These are phyloP conservation scores for Cladosporium austrohemisphaericum DNA, from an alignment of 2,329 filamentous ascomycete species.

Conservation along the genomic window DNA sequence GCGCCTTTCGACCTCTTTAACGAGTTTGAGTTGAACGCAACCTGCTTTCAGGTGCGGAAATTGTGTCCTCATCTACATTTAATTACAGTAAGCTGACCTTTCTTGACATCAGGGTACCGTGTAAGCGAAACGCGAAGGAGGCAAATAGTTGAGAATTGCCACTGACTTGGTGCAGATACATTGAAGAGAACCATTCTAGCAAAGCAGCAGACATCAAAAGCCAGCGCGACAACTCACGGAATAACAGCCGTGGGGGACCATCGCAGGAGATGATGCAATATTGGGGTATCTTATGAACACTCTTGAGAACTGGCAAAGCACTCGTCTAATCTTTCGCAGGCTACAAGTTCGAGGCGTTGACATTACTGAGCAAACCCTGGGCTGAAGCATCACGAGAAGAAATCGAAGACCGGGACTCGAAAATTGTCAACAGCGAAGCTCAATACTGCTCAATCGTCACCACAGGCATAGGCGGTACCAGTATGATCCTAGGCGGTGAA, in stretches of 20 bases:
- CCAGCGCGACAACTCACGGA: constrained; percentile 30
- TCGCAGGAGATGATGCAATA: constrained; percentile 82
- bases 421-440: constrained; percentile 78
- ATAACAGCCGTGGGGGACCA: constrained; percentile 35
- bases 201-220: constrained; percentile 52
- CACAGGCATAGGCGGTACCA: constrained; percentile 74
- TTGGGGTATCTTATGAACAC: constrained; percentile 73
- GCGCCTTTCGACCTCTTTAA: constrained; percentile 77
- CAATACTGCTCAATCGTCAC: constrained; percentile 95
- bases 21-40: constrained; percentile 96
- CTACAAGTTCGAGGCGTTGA: constrained; percentile 93
- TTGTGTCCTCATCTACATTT: background rate
- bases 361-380: constrained; percentile 72
- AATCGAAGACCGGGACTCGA: constrained; percentile 70
- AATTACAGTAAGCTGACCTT: constrained; percentile 9
- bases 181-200: constrained; percentile 81
- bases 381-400: constrained; percentile 66
- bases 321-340: constrained; percentile 48
- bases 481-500: constrained; percentile 82
- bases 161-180: constrained; percentile 59
- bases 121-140: constrained; percentile 34
- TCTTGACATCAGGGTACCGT: constrained; percentile 20
- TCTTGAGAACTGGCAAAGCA: background rate
- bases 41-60: constrained; percentile 70
- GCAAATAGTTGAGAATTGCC: background rate